phyloP scores from a whole-genome alignment of 768 basidiomycete species.

The Filobasidium floriforme region DNA sequence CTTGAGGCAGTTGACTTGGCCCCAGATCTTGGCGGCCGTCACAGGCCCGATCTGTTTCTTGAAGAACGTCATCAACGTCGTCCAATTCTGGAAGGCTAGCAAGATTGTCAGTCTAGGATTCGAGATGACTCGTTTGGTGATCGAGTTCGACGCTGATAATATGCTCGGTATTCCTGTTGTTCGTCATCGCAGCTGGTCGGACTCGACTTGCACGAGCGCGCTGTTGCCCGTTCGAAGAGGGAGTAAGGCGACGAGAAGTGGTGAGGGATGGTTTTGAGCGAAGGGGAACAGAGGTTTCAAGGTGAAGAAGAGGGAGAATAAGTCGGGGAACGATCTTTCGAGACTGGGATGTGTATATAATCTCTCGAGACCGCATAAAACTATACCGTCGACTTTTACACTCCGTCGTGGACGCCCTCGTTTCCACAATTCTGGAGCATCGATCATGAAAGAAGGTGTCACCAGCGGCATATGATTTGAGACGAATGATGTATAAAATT shows the following conservation, averaged over 20 bases:
- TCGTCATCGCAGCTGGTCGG: conserved; percentile 57
- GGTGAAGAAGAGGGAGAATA: too few relatives aligned
- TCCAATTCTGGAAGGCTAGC: conserved; percentile 97
- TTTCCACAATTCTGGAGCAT: too few relatives aligned
- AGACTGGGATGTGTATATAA: too few relatives aligned
- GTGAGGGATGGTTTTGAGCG: too few relatives aligned
- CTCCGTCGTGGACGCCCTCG: too few relatives aligned
- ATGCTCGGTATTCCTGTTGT: not conserved
- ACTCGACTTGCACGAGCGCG: conserved; percentile 77
- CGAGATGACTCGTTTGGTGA: not conserved
- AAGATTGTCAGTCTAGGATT: conserved; percentile 43
- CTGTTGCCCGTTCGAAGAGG: conserved; percentile 31
- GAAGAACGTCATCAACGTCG: conserved; percentile 90
- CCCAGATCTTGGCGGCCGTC: conserved; percentile 60
- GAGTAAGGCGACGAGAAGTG: conserved; percentile 2
- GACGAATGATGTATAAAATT: not conserved
- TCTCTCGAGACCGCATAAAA: too few relatives aligned
- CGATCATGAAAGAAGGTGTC: too few relatives aligned
- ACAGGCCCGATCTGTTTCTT: conserved; percentile 61
- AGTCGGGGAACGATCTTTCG: too few relatives aligned
- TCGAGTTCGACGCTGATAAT: too few relatives aligned
- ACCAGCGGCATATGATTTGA: too few relatives aligned
- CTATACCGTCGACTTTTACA: too few relatives aligned
- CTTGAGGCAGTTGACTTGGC: conserved; percentile 57
- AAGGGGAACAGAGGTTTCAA: too few relatives aligned